Percentiles rank a stretch among this genome's conserved stretches.
These are phyloP conservation scores for Lactuca saligna DNA, from an alignment of 129 eudicot genomes.

Conservation along the genomic window DNA sequence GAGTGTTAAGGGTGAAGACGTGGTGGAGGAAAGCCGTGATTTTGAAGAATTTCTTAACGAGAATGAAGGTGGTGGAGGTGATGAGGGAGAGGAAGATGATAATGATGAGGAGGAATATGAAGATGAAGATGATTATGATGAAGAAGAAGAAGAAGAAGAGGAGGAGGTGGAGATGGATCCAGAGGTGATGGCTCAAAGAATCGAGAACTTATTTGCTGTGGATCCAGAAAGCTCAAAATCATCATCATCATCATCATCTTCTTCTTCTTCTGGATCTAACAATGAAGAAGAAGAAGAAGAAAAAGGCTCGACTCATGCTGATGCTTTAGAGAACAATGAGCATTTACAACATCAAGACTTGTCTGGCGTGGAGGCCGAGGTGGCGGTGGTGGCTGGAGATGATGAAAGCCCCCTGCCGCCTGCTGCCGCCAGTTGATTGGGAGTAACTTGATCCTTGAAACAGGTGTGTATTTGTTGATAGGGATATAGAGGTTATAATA, in stretches of 20 bases:
- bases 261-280: constrained; percentile 25
- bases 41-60: not conserved
- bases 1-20: not conserved
- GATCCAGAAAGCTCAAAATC: constrained; percentile 25
- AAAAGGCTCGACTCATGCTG: constrained; percentile 2
- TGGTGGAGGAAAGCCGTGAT: not conserved
- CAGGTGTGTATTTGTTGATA: constrained; percentile 20
- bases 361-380: not conserved
- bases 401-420: not conserved
- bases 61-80: not conserved
- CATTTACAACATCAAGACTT: not conserved
- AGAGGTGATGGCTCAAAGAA: constrained; percentile 18
- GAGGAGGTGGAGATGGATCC: constrained; percentile 9
- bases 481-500: constrained; percentile 1
- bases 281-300: constrained; percentile 21
- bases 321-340: constrained; percentile 15
- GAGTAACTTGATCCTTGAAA: not conserved
- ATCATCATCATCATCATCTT: constrained; percentile 24
- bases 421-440: not conserved
- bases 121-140: constrained; percentile 4
- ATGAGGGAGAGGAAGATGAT: constrained; percentile 19
- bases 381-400: constrained; percentile 16
- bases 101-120: constrained; percentile 27
- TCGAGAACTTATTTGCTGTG: constrained; percentile 11
- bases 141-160: constrained; percentile 23